Conservation (phyloP, 148 eudicot genomes). For the Silene latifolia region DNA sequence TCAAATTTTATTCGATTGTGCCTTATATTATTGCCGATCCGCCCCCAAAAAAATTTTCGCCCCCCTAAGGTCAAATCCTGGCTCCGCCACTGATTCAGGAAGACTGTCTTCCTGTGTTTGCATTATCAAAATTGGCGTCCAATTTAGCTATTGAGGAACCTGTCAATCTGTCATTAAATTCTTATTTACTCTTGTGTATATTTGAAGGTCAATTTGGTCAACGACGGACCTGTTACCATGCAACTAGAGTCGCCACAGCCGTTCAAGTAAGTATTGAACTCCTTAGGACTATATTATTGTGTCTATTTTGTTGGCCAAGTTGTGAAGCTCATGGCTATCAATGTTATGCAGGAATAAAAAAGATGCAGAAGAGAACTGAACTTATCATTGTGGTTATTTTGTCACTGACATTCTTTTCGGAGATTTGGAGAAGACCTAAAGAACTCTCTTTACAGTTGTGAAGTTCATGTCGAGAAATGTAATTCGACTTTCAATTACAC, state of each 20-base stretch:
- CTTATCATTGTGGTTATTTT: neutral
- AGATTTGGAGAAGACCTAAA: neutral
- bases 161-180: slow-evolving; percentile 20
- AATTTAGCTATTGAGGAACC: slow-evolving; percentile 84
- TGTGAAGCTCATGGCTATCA: neutral
- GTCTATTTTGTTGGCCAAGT: too few species aligned
- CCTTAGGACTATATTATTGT: neutral
- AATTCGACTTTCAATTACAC: neutral
- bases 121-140: slow-evolving; percentile 36
- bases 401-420: neutral
- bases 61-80: too few species aligned
- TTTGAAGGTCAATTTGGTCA: slow-evolving; percentile 74
- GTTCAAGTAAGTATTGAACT: slow-evolving; percentile 40
- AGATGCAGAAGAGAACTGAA: slow-evolving; percentile 28
- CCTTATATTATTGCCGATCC: too few species aligned
- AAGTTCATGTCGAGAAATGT: neutral
- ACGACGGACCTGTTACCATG: slow-evolving; percentile 96
- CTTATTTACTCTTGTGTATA: slow-evolving; percentile 5
- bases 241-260: slow-evolving; percentile 83
- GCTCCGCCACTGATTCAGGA: too few species aligned
- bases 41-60: too few species aligned
- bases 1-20: too few species aligned
- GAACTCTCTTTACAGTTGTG: neutral
- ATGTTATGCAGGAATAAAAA: slow-evolving; percentile 26
- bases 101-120: slow-evolving; percentile 10